Percentiles rank a stretch among this genome's conserved stretches.
These are phyloP conservation scores for Colletotrichum ledebouriae DNA, from an alignment of 2,329 filamentous ascomycete genomes.

Conservation along the genomic window DNA sequence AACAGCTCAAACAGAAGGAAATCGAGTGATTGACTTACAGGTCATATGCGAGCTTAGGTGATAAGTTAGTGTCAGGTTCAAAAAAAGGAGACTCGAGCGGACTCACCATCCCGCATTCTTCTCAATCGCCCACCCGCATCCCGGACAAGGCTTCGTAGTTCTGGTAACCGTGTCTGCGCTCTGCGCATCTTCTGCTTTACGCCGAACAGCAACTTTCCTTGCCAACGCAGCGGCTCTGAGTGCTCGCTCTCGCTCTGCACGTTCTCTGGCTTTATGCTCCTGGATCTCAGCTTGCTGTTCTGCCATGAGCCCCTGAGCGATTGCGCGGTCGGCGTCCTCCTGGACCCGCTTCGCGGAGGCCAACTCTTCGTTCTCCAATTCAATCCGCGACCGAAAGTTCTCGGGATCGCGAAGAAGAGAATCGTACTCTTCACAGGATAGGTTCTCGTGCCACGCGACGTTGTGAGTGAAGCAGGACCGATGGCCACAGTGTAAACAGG, in stretches of 20 bases:
- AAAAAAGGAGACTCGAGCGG: no score
- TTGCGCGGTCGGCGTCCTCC: constrained; percentile 58
- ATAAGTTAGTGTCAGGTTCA: constrained; percentile 43
- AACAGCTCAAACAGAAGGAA: background rate
- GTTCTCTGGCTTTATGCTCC: constrained; percentile 45
- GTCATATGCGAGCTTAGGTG: constrained; percentile 55
- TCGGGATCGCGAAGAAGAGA: constrained; percentile 53
- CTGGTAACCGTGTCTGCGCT: constrained; percentile 47
- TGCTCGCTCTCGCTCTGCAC: constrained; percentile 46
- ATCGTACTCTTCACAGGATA: constrained; percentile 60
- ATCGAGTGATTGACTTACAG: constrained; percentile 51
- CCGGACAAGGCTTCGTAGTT: constrained; percentile 56
- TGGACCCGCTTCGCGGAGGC: constrained; percentile 61
- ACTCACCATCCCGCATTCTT: constrained; percentile 59
- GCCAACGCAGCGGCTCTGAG: constrained; percentile 46
- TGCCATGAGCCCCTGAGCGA: constrained; percentile 51
- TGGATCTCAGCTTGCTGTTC: constrained; percentile 49
- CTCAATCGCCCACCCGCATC: constrained; percentile 55
- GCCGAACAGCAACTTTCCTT: constrained; percentile 40
- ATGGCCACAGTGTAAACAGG: constrained; percentile 55
- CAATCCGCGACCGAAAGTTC: constrained; percentile 55
- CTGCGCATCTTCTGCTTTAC: constrained; percentile 52
- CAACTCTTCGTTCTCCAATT: constrained; percentile 57
- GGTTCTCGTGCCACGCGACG: constrained; percentile 56
- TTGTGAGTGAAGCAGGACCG: constrained; percentile 60